These are phyloP conservation scores for Cyclotella choctawhatcheeana DNA, from an alignment of 108 stramenopile genomes.

Conservation along the genomic window DNA sequence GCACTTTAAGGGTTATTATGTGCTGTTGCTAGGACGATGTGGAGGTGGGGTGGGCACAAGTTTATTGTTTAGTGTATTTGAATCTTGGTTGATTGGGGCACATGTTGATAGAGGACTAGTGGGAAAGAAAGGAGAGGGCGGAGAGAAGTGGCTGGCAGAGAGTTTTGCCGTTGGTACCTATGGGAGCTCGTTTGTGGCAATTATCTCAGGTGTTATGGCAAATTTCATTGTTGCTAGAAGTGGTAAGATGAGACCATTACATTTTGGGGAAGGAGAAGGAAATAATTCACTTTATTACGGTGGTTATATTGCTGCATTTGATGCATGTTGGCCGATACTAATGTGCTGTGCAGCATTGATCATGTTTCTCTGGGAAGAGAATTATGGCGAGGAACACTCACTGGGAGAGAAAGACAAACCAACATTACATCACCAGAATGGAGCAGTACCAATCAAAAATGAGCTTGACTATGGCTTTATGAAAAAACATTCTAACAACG, in stretches of 20 bases:
- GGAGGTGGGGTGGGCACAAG: slow-evolving; percentile 68
- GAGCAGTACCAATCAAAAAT: not conserved
- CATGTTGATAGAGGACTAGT: slow-evolving; percentile 39
- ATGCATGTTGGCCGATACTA: slow-evolving; percentile 84
- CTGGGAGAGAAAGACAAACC: not conserved
- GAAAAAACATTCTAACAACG: slow-evolving; percentile 29
- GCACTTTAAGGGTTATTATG: slow-evolving; percentile 37
- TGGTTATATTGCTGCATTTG: slow-evolving; percentile 94
- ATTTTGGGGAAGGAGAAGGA: slow-evolving; percentile 1
- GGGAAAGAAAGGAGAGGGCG: slow-evolving; percentile 7
- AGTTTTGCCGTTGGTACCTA: slow-evolving; percentile 89
- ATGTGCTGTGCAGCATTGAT: slow-evolving; percentile 70
- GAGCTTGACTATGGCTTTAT: slow-evolving; percentile 2
- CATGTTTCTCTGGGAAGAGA: slow-evolving; percentile 88
- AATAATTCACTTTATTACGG: slow-evolving; percentile 56
- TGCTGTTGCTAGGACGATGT: slow-evolving; percentile 57
- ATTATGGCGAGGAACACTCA: slow-evolving; percentile 80
- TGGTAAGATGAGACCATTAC: slow-evolving; percentile 33
- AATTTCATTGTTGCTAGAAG: slow-evolving; percentile 61
- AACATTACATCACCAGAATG: not conserved
- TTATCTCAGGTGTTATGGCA: slow-evolving; percentile 87
- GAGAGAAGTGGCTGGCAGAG: slow-evolving; percentile 63
- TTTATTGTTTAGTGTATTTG: slow-evolving; percentile 62
- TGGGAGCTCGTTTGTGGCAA: slow-evolving; percentile 92
- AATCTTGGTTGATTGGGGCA: slow-evolving; percentile 66